Percentiles rank a stretch among this genome's conserved stretches.
These are phyloP conservation scores for Pythium rhizo-oryzae DNA, from an alignment of 352 stramenopile species.

Conservation along the genomic window DNA sequence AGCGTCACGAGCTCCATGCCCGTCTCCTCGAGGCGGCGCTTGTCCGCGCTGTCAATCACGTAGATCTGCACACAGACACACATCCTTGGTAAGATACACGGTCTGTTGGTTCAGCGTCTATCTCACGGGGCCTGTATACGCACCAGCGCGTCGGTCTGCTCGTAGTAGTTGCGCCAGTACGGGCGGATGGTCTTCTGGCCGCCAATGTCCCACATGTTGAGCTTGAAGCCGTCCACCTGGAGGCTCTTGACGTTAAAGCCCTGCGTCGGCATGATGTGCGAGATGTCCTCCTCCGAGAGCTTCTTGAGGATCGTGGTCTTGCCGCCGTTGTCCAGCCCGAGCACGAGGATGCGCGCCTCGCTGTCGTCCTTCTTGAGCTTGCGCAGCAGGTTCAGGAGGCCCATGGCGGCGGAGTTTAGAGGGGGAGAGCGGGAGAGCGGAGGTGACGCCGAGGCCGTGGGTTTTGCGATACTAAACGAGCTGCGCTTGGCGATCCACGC, in stretches of 20 bases:
- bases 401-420: slow-evolving; percentile 56
- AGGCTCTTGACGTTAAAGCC: slow-evolving; percentile 98
- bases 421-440: background rate
- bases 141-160: slow-evolving; percentile 94
- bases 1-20: slow-evolving; percentile 92
- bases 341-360: slow-evolving; percentile 94
- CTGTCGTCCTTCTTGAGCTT: slow-evolving; percentile 97
- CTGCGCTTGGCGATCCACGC: background rate
- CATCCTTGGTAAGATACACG: too few relatives aligned
- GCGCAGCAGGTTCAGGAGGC: slow-evolving; percentile 92
- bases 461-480: slow-evolving; percentile 48
- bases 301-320: slow-evolving; percentile 98
- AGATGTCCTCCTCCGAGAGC: slow-evolving; percentile 95
- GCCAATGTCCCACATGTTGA: slow-evolving; percentile 99
- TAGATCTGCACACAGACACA: slow-evolving; percentile 76
- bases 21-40: slow-evolving; percentile 92
- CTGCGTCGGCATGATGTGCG: slow-evolving; percentile 93
- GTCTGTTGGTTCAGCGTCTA: too few relatives aligned
- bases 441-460: slow-evolving; percentile 16
- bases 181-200: slow-evolving; percentile 99
- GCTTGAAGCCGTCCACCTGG: slow-evolving; percentile 96
- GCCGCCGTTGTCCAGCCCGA: slow-evolving; percentile 95
- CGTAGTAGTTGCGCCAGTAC: slow-evolving; percentile 99
- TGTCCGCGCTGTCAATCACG: slow-evolving; percentile 95
- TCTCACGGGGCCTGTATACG: too few relatives aligned